Evolutionary conservation across 202 grass and related monocot species (phyloP), one percentile per base, ranked within the genome.

Genomic region (Panicum virgatum): DNA sequence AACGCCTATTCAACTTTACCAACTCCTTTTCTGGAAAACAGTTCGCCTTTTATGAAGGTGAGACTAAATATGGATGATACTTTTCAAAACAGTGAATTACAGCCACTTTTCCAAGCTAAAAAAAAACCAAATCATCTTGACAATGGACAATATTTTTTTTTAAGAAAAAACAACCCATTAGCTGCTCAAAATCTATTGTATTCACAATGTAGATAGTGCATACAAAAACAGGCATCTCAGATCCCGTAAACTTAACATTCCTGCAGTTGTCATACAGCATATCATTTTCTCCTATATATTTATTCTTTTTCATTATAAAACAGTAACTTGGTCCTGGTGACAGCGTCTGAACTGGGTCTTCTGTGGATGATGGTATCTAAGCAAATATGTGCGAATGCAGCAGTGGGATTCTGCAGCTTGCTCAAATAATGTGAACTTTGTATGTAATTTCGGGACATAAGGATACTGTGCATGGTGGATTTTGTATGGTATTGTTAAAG

Each of bases 91-190:
- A 25, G 57, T 25, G 44, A 36, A 53, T 64, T 63, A 0, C 22
- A 79, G 34, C 8, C 20, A 75, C 39, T 44, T 68, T 68, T 50
- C 51, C 50, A 80, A 75, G 22, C 7, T 51, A 39, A 80, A 29
- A 60, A 48, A 80, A 29, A 60, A 75, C 18, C 5, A 81, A 68
- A 46, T 34, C 7, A 30, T 42, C 1, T 53, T 52, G 9, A 5
- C 22, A 65, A 74, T 22, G 15, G 9, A 25, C 2, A 43, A 69
- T 6, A 14, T 62, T 43, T 73, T 32, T n/a, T n/a, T n/a, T n/a
- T n/a, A n/a, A 13, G 12, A 34, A 34, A 59, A 51, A 66, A 19
- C 44, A 43, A 67, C 30, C 5, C 9, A 42, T 58, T 16, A 74
- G 7, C 18, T 66, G 27, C 45, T 87, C 27, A 38, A 47, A 66